Conservation (phyloP, 78 protist genomes). For the Speleostelium caveatum region DNA sequence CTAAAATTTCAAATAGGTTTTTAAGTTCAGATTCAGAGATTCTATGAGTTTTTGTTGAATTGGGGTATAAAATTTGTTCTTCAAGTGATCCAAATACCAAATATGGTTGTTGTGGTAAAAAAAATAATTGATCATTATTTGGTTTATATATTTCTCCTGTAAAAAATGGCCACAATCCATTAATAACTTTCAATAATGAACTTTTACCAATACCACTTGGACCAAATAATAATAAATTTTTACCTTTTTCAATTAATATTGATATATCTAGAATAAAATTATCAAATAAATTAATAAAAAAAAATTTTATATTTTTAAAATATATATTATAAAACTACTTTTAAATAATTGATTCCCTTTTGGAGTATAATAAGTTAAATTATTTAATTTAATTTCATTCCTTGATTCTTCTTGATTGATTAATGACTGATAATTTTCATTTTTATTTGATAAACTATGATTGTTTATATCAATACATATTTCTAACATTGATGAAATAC, state of each 20-base stretch:
- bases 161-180: conserved; percentile 83
- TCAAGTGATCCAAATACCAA: conserved; percentile 55
- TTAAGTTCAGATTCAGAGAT: neutral
- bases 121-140: conserved; percentile 20
- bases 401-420: neutral
- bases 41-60: conserved; percentile 4
- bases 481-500: conserved; percentile 71
- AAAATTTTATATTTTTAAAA: neutral
- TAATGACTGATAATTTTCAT: neutral
- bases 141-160: conserved; percentile 40
- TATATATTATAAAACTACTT: too few relatives aligned
- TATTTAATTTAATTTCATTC: conserved; percentile 15
- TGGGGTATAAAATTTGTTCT: conserved; percentile 78
- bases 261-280: conserved; percentile 70
- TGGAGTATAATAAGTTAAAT: conserved; percentile 76
- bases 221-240: conserved; percentile 69
- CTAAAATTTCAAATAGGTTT: conserved; percentile 10
- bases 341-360: conserved; percentile 37
- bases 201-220: conserved; percentile 85
- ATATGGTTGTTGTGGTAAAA: conserved; percentile 77
- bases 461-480: conserved; percentile 27
- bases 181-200: conserved; percentile 69
- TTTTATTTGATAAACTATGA: neutral
- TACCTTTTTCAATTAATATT: conserved; percentile 42
- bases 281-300: too few relatives aligned